These are phyloP conservation scores for Aspergillus costaricaensis DNA, from an alignment of 2,329 filamentous ascomycete species.

Conservation along the genomic window DNA sequence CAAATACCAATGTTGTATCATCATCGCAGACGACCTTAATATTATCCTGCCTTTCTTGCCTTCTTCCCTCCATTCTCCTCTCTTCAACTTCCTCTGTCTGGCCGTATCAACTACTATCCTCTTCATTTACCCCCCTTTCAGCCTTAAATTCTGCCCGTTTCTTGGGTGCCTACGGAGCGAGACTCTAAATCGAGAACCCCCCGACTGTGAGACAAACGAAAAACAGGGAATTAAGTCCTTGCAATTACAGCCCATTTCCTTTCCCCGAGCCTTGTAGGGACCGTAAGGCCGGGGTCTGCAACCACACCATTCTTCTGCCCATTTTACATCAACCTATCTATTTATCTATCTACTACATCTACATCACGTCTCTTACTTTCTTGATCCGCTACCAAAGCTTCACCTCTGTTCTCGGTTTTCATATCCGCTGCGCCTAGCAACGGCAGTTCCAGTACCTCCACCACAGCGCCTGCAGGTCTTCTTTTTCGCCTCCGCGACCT, in stretches of 20 bases:
- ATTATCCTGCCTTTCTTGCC: slow-evolving; percentile 13
- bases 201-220: slow-evolving; percentile 9
- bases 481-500: slow-evolving; percentile 7
- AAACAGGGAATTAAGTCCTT: slow-evolving; percentile 13
- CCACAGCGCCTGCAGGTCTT: neutral
- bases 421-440: neutral
- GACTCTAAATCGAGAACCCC: neutral
- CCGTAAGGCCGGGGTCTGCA: slow-evolving; percentile 25
- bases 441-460: neutral
- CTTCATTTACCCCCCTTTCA: neutral
- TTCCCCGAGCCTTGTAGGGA: slow-evolving; percentile 23
- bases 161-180: slow-evolving; percentile 3
- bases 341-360: neutral
- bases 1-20: slow-evolving; percentile 28
- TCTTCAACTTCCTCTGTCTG: slow-evolving; percentile 14
- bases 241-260: slow-evolving; percentile 16
- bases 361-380: neutral
- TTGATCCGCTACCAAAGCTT: neutral
- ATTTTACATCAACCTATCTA: neutral
- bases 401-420: neutral
- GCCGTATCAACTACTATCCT: slow-evolving; percentile 7
- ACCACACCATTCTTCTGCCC: slow-evolving; percentile 17
- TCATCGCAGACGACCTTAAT: slow-evolving; percentile 14
- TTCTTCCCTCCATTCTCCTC: slow-evolving; percentile 12
- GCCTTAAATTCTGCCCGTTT: slow-evolving; percentile 5